These are phyloP conservation scores for Sphaceloma murrayae DNA, from an alignment of 2,329 filamentous ascomycete species.

Conservation along the genomic window DNA sequence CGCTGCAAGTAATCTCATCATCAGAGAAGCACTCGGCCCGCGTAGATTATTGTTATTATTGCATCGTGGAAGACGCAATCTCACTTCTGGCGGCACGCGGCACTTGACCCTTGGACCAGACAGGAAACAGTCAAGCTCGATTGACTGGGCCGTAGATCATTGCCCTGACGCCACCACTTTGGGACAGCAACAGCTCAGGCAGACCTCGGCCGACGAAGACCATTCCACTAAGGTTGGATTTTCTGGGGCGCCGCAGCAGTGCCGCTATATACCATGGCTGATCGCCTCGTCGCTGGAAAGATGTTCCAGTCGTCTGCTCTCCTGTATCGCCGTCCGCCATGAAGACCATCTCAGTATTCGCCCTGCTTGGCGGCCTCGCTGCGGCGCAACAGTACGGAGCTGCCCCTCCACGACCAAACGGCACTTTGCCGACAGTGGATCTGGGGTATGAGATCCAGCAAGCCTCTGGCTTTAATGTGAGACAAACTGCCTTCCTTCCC, in stretches of 20 bases:
- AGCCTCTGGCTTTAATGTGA: conserved; percentile 36
- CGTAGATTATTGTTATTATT: background rate
- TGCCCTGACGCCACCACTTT: conserved; percentile 13
- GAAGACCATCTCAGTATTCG: conserved; percentile 6
- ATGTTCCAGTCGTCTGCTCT: background rate
- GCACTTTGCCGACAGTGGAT: conserved; percentile 40
- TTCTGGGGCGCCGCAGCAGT: conserved; percentile 9
- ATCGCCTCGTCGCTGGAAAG: background rate
- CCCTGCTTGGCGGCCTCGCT: conserved; percentile 9
- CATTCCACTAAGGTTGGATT: conserved; percentile 5
- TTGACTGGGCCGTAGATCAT: conserved; percentile 7
- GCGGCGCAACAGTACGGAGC: conserved; percentile 1
- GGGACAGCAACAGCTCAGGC: background rate
- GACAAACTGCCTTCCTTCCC: background rate
- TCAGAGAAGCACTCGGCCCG: too few relatives aligned
- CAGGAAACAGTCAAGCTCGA: conserved; percentile 12
- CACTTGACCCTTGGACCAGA: background rate
- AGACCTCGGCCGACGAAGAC: conserved; percentile 9
- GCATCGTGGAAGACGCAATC: conserved; percentile 9
- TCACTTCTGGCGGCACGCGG: background rate
- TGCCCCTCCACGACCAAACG: conserved; percentile 1
- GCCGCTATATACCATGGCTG: conserved; percentile 11
- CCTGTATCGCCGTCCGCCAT: conserved; percentile 4
- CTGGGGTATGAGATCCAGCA: conserved; percentile 46
- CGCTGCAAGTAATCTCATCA: background rate